Evolutionary conservation across 495 filamentous ascomycete species (phyloP).

Genomic region (Penicillium goetzii): DNA sequence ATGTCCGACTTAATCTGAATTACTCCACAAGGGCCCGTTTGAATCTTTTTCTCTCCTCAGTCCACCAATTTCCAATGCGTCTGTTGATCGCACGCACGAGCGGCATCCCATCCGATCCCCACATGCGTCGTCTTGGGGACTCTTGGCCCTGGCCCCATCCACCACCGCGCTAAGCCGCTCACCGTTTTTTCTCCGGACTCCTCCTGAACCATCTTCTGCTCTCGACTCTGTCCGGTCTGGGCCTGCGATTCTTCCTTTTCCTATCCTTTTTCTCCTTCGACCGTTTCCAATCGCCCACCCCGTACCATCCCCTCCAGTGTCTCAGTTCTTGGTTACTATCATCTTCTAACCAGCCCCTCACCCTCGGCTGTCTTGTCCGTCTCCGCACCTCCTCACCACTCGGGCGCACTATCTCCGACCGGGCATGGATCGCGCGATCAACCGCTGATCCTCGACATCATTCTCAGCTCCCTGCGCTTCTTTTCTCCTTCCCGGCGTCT

Average conservation of each 20-base stretch:
- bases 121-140: conserved; percentile 18
- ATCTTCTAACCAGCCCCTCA: conserved; percentile 14
- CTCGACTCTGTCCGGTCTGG: conserved; percentile 11
- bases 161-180: conserved; percentile 28
- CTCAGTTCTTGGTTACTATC: not conserved
- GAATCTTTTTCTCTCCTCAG: not conserved
- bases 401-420: conserved; percentile 23
- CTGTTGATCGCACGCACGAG: not conserved
- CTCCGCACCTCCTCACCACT: conserved; percentile 18
- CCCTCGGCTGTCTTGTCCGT: not conserved
- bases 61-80: not conserved
- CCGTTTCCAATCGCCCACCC: conserved; percentile 1
- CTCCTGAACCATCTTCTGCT: conserved; percentile 28
- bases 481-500: not conserved
- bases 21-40: not conserved
- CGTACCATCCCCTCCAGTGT: not conserved
- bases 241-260: not conserved
- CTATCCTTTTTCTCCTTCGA: not conserved
- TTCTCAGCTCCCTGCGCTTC: conserved; percentile 15
- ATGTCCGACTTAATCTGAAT: not conserved
- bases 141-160: conserved; percentile 28
- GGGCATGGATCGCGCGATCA: conserved; percentile 31
- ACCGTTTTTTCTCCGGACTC: conserved; percentile 26
- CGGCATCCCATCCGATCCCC: conserved; percentile 8
- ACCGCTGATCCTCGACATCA: conserved; percentile 31